Percentiles rank a stretch among this genome's conserved stretches.
Conservation (phyloP, 805 yeast genomes). For the Ogataea corticis region DNA sequence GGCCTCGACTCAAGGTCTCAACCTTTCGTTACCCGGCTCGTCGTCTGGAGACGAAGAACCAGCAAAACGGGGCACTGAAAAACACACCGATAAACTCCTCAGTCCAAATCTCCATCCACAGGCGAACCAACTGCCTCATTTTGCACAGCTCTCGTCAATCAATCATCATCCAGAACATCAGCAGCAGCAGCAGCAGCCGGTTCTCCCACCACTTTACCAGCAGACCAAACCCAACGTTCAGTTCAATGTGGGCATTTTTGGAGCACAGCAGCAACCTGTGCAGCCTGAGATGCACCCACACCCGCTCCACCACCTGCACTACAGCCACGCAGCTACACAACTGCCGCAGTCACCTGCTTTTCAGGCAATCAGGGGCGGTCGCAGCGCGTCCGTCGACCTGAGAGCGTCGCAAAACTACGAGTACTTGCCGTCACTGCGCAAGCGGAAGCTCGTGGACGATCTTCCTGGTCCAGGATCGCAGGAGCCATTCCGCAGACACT, state of each 20-base stretch:
- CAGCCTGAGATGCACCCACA: neutral
- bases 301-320: conserved; percentile 4
- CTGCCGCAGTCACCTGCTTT: conserved; percentile 17
- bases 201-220: conserved; percentile 5
- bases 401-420: conserved; percentile 17
- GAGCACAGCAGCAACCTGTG: neutral
- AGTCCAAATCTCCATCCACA: neutral
- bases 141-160: conserved; percentile 1
- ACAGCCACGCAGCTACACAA: conserved; percentile 1
- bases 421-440: conserved; percentile 23
- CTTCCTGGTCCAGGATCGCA: conserved; percentile 9
- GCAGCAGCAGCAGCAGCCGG: conserved; percentile 3
- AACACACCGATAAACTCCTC: neutral
- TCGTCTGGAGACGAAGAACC: conserved; percentile 23
- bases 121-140: neutral
- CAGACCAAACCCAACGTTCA: conserved; percentile 17
- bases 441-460: conserved; percentile 31
- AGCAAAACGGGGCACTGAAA: neutral
- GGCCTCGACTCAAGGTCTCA: conserved; percentile 36
- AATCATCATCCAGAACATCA: neutral
- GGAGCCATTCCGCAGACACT: conserved; percentile 32
- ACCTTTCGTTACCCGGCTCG: conserved; percentile 13
- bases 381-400: conserved; percentile 28
- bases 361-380: conserved; percentile 18
- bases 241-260: conserved; percentile 24